Evolutionary conservation across 306 rosid species (phyloP).

Genomic region (Urtica urens): DNA sequence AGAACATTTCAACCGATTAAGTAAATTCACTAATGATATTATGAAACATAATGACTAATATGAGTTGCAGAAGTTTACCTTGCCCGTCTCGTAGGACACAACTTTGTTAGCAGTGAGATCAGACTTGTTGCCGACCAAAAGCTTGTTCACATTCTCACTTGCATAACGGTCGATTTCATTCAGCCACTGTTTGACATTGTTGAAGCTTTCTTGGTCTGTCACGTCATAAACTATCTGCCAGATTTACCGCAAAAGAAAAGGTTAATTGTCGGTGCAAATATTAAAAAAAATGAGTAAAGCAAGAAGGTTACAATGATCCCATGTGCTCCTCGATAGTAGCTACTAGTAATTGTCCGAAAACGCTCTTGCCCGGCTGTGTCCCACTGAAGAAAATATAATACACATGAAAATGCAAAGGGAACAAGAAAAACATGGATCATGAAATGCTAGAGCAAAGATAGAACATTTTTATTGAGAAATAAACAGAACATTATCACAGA

Average conservation of each 20-base stretch:
- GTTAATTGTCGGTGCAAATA: background rate
- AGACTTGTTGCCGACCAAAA: slow-evolving; percentile 43
- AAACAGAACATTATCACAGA: too few relatives aligned
- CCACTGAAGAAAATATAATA: slow-evolving; percentile 24
- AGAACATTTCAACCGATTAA: background rate
- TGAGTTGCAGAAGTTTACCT: slow-evolving; percentile 24
- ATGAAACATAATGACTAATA: background rate
- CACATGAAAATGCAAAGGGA: background rate
- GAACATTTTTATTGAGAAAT: background rate
- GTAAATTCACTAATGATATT: background rate
- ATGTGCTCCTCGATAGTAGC: slow-evolving; percentile 55
- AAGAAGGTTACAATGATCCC: slow-evolving; percentile 39
- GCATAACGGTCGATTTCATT: slow-evolving; percentile 42
- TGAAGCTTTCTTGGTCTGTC: slow-evolving; percentile 49
- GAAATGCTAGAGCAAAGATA: too few relatives aligned
- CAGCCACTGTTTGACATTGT: slow-evolving; percentile 41
- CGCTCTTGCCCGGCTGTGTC: slow-evolving; percentile 55
- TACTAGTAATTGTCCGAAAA: slow-evolving; percentile 45
- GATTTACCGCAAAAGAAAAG: background rate
- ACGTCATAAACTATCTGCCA: slow-evolving; percentile 47
- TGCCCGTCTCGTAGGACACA: slow-evolving; percentile 40
- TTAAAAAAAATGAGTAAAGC: background rate
- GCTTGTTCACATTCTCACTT: slow-evolving; percentile 43
- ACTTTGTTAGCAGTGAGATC: slow-evolving; percentile 40
- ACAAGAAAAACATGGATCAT: background rate